Conservation (phyloP, 768 basidiomycete species). For the Rhizopogon sp. region DNA sequence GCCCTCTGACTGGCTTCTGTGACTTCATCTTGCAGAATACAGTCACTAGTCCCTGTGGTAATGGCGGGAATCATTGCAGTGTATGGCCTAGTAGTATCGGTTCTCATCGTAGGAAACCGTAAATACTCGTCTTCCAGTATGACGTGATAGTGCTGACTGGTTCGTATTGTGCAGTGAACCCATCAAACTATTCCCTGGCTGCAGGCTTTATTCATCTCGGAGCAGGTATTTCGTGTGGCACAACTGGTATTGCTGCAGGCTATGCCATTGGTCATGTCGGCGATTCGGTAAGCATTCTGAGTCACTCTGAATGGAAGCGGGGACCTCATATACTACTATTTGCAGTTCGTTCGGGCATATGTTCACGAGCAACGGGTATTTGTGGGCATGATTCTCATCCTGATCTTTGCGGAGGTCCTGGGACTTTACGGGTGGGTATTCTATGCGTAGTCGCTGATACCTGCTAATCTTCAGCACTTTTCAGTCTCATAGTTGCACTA, state of each 20-base stretch:
- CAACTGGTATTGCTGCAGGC: slow-evolving; percentile 89
- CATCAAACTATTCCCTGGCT: slow-evolving; percentile 69
- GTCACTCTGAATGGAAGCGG: not conserved
- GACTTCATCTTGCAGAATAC: not conserved
- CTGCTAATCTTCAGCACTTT: not conserved
- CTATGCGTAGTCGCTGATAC: not conserved
- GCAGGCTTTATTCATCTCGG: slow-evolving; percentile 90
- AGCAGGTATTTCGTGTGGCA: slow-evolving; percentile 86
- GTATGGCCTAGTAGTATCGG: slow-evolving; percentile 93
- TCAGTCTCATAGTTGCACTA: slow-evolving; percentile 79
- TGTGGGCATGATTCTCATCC: slow-evolving; percentile 93
- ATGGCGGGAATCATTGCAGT: slow-evolving; percentile 99
- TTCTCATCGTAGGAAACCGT: slow-evolving; percentile 77
- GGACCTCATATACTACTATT: not conserved
- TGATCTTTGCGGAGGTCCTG: slow-evolving; percentile 89
- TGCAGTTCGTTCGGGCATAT: slow-evolving; percentile 85
- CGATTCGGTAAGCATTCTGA: slow-evolving; percentile 65
- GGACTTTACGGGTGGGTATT: slow-evolving; percentile 75
- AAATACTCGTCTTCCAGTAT: slow-evolving; percentile 19
- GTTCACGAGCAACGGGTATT: slow-evolving; percentile 88
- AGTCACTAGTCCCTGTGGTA: slow-evolving; percentile 95
- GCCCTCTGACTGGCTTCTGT: not conserved
- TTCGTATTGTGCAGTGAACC: slow-evolving; percentile 43
- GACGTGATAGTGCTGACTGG: slow-evolving; percentile 9
- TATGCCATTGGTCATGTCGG: slow-evolving; percentile 94